These are phyloP conservation scores for Juncus inflexus DNA, from an alignment of 176 grass and related monocot species.

Conservation along the genomic window DNA sequence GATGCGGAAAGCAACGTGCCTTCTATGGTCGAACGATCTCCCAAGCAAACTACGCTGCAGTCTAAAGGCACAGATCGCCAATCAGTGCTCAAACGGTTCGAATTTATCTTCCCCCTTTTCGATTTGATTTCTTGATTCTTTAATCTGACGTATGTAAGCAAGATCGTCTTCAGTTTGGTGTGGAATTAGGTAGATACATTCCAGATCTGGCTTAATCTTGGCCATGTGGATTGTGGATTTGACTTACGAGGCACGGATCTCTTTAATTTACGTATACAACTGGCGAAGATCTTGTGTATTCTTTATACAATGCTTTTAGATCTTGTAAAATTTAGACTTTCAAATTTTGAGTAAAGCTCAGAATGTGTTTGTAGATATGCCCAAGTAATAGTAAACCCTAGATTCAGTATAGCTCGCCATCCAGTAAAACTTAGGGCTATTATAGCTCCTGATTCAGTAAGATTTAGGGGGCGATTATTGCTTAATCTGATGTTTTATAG, in stretches of 20 bases:
- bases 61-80: constrained; percentile 58
- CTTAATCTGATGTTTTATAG: not conserved
- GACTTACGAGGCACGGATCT: too few relatives aligned
- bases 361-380: too few relatives aligned
- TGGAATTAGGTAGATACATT: constrained; percentile 6
- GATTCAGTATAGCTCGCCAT: not conserved
- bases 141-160: not conserved
- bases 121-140: not conserved
- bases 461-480: not conserved
- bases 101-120: not conserved
- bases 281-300: too few relatives aligned
- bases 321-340: not conserved
- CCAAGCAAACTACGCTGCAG: constrained; percentile 38
- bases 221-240: not conserved
- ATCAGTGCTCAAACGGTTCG: constrained; percentile 57
- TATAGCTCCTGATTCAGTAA: too few relatives aligned
- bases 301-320: too few relatives aligned
- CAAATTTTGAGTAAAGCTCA: too few relatives aligned
- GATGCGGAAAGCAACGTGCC: constrained; percentile 47
- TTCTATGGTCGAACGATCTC: not conserved
- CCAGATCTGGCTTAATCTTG: not conserved
- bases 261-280: not conserved
- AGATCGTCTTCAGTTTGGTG: not conserved
- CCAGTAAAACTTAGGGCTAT: not conserved
- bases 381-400: not conserved